Percentiles rank a stretch among this genome's conserved stretches.
These are phyloP conservation scores for Phytophthora pluvialis DNA, from an alignment of 352 stramenopile species.

Conservation along the genomic window DNA sequence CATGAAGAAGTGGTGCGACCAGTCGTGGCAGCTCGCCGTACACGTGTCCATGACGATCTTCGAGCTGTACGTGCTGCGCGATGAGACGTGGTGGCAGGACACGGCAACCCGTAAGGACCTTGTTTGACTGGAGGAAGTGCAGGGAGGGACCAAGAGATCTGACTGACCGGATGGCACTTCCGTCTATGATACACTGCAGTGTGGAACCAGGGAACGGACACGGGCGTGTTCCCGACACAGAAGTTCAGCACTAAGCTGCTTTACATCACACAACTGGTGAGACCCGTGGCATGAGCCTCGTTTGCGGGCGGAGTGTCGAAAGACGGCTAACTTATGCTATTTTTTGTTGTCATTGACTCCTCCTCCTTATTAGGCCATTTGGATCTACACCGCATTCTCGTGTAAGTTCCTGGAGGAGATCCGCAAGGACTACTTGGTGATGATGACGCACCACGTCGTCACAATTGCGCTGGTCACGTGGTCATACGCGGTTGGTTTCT, in stretches of 20 bases:
- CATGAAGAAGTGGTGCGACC: constrained; percentile 91
- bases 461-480: constrained; percentile 88
- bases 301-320: neutral
- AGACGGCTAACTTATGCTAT: neutral
- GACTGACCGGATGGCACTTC: constrained; percentile 6
- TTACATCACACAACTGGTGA: constrained; percentile 84
- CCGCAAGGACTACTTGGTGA: constrained; percentile 90
- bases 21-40: constrained; percentile 89
- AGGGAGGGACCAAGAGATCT: neutral
- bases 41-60: constrained; percentile 87
- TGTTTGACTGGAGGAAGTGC: neutral
- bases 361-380: constrained; percentile 65
- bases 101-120: constrained; percentile 69
- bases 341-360: neutral
- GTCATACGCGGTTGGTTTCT: constrained; percentile 83
- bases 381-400: constrained; percentile 90
- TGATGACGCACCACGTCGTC: constrained; percentile 91
- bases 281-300: neutral
- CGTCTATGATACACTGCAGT: constrained; percentile 40
- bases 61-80: constrained; percentile 79
- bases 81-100: constrained; percentile 89
- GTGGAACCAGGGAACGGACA: constrained; percentile 78
- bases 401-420: constrained; percentile 91
- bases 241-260: constrained; percentile 86
- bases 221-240: constrained; percentile 78